Evolutionary conservation across 805 yeast species (phyloP), one percentile per base, ranked within the genome.

Genomic region (Phaffomyces antillensis): DNA sequence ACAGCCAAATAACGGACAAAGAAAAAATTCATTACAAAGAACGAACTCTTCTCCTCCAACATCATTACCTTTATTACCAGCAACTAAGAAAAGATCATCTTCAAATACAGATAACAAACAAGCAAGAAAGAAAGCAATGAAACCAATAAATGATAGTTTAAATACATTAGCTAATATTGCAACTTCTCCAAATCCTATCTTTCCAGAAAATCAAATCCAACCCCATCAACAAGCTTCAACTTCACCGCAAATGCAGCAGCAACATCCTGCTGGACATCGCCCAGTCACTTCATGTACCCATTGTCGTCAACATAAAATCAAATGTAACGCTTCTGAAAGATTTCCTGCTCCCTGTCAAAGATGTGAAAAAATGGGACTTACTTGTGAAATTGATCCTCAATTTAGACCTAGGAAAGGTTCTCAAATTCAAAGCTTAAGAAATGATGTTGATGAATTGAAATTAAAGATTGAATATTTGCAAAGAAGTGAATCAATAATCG

Each of bases 271-370:
- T 0, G 81, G 83, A 2, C 91, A 86, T 56, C 67, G 96, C 45
- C 96, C 96, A 0, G 95, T 89, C 2, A 87, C 96, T 0, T 84
- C 96, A 4, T 90, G 97, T 60, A 86, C 96, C 0, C 93, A 88
- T 61, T 90, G 97, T 60, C 77, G 97, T 42, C 96, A 90, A 60
- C 96, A 89, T 62, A 90, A 90, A 64, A 88, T 90, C 62, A 85
- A 84, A 60, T 90, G 97, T 65, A 87, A 90, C 60, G 97, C 97
- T 1, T 76, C 87, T 3, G 90, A 84, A 20, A 78, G 82, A 50
- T 84, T 76, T 52, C 96, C 96, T 0, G 68, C 71, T 7, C 85
- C 96, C 0, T 90, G 97, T 62, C 75, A 83, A 16, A 65, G 96
- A 48, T 90, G 97, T 65, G 82, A 79, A 43, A 73, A 84, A 58